Percentiles rank a stretch among this genome's conserved stretches.
These are phyloP conservation scores for Boletus pseudo-olivaceus DNA, from an alignment of 768 basidiomycete species.

Conservation along the genomic window DNA sequence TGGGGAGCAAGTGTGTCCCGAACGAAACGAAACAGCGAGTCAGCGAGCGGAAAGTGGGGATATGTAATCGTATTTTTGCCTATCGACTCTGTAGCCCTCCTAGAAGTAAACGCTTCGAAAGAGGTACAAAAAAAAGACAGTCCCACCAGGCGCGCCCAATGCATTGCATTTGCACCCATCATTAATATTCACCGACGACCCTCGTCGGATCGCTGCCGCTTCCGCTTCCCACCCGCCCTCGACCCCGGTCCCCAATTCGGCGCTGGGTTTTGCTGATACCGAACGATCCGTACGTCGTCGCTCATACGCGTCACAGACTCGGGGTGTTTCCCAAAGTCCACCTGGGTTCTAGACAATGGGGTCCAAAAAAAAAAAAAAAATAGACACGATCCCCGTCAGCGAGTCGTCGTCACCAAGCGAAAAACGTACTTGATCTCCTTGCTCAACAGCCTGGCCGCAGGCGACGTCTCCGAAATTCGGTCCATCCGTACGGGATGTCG, in stretches of 20 bases:
- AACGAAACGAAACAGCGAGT: background rate
- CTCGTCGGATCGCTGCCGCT: slow-evolving; percentile 28
- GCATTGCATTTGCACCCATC: background rate
- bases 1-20: background rate
- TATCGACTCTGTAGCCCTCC: too few species aligned
- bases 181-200: background rate
- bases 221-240: slow-evolving; percentile 46
- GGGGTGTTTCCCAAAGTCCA: slow-evolving; percentile 79
- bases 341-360: slow-evolving; percentile 35
- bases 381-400: background rate
- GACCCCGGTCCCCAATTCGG: slow-evolving; percentile 89
- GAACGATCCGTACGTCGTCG: slow-evolving; percentile 71
- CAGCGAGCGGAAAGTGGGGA: background rate
- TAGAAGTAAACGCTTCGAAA: too few species aligned
- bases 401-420: background rate
- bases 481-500: slow-evolving; percentile 78
- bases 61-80: too few species aligned
- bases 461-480: slow-evolving; percentile 74
- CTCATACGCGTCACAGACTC: slow-evolving; percentile 55
- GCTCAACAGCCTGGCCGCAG: slow-evolving; percentile 61
- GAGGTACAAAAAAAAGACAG: too few species aligned
- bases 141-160: background rate
- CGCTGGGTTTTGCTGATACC: slow-evolving; percentile 90
- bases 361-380: background rate
- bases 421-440: slow-evolving; percentile 62